Evolutionary conservation across 2,329 filamentous ascomycete species (phyloP).

Genomic region (Arachnomyces sp.): DNA sequence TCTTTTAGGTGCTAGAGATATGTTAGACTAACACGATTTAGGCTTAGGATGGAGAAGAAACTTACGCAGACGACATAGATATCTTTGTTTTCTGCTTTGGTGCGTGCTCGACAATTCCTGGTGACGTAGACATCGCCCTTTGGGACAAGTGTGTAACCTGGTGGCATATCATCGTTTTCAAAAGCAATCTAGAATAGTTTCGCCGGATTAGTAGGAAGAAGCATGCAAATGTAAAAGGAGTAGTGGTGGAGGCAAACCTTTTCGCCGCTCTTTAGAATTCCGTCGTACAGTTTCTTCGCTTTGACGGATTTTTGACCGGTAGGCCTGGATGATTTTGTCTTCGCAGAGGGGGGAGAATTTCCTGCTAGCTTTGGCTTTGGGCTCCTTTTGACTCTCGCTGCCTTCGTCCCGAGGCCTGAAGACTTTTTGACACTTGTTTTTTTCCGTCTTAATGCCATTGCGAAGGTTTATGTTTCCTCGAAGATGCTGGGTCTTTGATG

Average conservation of each 20-base stretch:
- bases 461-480: no score
- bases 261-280: no score
- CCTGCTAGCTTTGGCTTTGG: no score
- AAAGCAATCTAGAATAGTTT: slow-evolving; percentile 23
- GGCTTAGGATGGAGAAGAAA: background rate
- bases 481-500: no score
- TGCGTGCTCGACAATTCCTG: slow-evolving; percentile 32
- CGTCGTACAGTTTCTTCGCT: no score
- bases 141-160: slow-evolving; percentile 32
- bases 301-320: no score
- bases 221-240: slow-evolving; percentile 6
- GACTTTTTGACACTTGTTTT: no score
- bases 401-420: no score
- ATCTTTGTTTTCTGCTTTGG: slow-evolving; percentile 22
- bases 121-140: slow-evolving; percentile 39
- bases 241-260: background rate
- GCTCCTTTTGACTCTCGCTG: no score
- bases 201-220: background rate
- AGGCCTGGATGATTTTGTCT: no score
- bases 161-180: slow-evolving; percentile 19
- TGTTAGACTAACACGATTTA: slow-evolving; percentile 1
- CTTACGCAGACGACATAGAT: slow-evolving; percentile 35
- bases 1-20: slow-evolving; percentile 20
- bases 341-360: no score
- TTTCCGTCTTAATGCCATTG: no score